phyloP scores from a whole-genome alignment of 768 basidiomycete species.

The Chalciporus chontae region DNA sequence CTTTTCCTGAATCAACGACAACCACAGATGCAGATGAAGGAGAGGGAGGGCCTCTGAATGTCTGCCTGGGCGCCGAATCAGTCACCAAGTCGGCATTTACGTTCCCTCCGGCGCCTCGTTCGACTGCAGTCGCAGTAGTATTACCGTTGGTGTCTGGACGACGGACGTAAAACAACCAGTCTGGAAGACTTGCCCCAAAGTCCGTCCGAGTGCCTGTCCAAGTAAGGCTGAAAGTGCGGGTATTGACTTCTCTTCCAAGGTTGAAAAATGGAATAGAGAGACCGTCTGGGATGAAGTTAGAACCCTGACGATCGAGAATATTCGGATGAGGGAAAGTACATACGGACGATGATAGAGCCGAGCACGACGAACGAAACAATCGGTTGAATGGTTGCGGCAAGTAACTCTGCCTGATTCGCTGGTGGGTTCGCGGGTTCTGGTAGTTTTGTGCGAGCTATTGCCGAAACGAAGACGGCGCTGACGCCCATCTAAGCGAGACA shows the following conservation, averaged over 20 bases:
- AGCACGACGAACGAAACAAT: slow-evolving; percentile 88
- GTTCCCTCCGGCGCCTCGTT: slow-evolving; percentile 13
- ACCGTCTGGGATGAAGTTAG: slow-evolving; percentile 43
- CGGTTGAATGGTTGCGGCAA: slow-evolving; percentile 70
- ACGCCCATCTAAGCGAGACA: slow-evolving; percentile 73
- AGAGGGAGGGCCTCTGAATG: not conserved
- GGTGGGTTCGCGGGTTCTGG: slow-evolving; percentile 59
- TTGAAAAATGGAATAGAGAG: slow-evolving; percentile 69
- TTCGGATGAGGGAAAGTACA: slow-evolving; percentile 22
- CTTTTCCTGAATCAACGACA: not conserved
- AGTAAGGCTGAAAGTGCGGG: slow-evolving; percentile 45
- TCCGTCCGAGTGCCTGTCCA: slow-evolving; percentile 39
- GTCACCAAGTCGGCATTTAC: not conserved
- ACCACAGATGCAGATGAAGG: not conserved
- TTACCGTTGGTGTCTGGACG: slow-evolving; percentile 11
- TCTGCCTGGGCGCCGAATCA: not conserved
- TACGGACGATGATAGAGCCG: slow-evolving; percentile 80
- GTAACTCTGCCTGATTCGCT: slow-evolving; percentile 61
- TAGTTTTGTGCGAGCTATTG: slow-evolving; percentile 61
- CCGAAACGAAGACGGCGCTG: slow-evolving; percentile 84
- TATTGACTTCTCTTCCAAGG: slow-evolving; percentile 43
- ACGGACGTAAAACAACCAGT: slow-evolving; percentile 42
- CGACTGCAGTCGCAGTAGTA: slow-evolving; percentile 7
- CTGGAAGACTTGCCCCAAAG: slow-evolving; percentile 31
- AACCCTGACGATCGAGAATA: not conserved